A percentile compares a stretch with the other conserved stretches of the same genome.
Evolutionary conservation across 139 green algal genomes (phyloP).

Genomic region (Spirogloea muscicola): DNA sequence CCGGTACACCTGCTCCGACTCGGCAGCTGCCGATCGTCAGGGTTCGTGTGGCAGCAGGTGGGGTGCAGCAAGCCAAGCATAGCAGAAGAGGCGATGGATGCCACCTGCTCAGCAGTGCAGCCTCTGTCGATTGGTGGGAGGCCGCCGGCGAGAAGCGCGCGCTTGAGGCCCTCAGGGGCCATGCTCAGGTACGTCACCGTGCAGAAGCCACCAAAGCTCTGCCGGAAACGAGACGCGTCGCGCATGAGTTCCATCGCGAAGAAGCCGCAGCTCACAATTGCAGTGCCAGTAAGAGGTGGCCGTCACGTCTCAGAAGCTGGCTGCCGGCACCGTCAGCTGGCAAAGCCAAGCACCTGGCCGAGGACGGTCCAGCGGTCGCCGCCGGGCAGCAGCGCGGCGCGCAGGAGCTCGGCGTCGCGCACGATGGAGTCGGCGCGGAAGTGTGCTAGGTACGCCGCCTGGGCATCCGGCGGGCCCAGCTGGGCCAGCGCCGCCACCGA

Average conservation of each 20-base stretch:
- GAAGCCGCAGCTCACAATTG: no score
- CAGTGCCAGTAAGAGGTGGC: no score
- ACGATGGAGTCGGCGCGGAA: slow-evolving; percentile 88
- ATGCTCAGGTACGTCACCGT: slow-evolving; percentile 78
- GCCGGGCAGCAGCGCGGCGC: slow-evolving; percentile 60
- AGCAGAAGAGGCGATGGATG: no score
- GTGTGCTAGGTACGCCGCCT: slow-evolving; percentile 74
- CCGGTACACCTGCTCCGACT: slow-evolving; percentile 8
- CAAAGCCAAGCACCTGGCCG: slow-evolving; percentile 57
- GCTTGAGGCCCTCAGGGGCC: slow-evolving; percentile 52
- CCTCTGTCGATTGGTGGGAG: slow-evolving; percentile 50
- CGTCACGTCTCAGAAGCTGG: no score
- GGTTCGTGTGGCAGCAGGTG: no score
- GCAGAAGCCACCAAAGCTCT: slow-evolving; percentile 96
- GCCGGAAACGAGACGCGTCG: no score
- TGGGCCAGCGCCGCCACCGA: slow-evolving; percentile 51
- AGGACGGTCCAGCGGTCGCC: slow-evolving; percentile 70
- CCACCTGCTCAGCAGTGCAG: slow-evolving; percentile 66
- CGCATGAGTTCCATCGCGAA: no score
- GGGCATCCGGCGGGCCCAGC: slow-evolving; percentile 62
- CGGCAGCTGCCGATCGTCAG: no score
- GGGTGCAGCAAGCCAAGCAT: no score
- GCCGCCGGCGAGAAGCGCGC: slow-evolving; percentile 47
- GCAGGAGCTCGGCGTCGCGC: slow-evolving; percentile 75
- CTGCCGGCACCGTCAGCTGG: no score